A percentile compares a stretch with the other conserved stretches of the same genome.
Conservation (phyloP, 768 basidiomycete genomes). For the Lactarius indigo region DNA sequence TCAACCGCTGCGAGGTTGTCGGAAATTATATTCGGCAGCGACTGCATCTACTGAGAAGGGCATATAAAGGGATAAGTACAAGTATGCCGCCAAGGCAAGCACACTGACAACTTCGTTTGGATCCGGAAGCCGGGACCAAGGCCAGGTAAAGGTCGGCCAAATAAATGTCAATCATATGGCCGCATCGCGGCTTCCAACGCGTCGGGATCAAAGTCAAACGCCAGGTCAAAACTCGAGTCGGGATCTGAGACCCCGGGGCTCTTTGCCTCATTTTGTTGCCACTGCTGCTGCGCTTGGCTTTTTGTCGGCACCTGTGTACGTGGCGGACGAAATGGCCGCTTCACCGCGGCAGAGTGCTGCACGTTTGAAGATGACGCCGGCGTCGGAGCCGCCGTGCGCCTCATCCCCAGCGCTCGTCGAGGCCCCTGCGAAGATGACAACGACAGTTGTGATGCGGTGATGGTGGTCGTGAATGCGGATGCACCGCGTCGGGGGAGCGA, state of each 20-base stretch:
- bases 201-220: conserved; percentile 21
- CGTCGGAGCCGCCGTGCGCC: neutral
- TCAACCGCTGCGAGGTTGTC: neutral
- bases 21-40: neutral
- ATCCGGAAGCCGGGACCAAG: neutral
- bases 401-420: conserved; percentile 16
- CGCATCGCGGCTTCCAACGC: conserved; percentile 19
- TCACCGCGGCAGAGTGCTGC: neutral
- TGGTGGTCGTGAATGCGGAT: neutral
- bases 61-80: neutral
- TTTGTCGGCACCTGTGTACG: neutral
- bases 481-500: neutral
- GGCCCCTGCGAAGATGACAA: conserved; percentile 4
- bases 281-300: neutral
- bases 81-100: neutral
- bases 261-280: neutral
- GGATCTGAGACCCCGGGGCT: conserved; percentile 4
- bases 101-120: neutral
- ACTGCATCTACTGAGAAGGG: neutral
- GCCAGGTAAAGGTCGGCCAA: neutral
- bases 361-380: neutral
- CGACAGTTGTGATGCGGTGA: neutral
- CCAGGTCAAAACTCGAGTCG: conserved; percentile 19
- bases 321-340: conserved; percentile 18
- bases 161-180: conserved; percentile 7